Evolutionary conservation across 768 basidiomycete species (phyloP), one percentile per base, ranked within the genome.

Genomic region (Suillus clintonianus): DNA sequence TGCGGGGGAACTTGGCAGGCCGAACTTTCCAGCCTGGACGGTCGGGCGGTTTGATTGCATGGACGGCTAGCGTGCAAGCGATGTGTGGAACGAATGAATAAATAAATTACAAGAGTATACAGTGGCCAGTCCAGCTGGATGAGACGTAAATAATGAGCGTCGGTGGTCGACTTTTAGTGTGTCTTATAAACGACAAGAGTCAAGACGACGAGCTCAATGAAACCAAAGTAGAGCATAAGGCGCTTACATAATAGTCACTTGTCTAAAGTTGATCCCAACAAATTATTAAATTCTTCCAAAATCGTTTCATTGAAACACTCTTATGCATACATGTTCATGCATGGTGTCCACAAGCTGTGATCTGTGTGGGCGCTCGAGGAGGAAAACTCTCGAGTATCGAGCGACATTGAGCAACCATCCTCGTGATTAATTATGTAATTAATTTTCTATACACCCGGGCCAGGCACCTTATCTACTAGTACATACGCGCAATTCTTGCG

Each of bases 41-140:
- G 45, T 10, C 19, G 61, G 59, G 37, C 17, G 27, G n/a, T 64
- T 62, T 11, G 62, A n/a, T 15, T 63, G 47, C 61, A 64, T 62
- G 15, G 9, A 39, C 55, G 36, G 24, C 37, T 37, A 57, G 39
- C 32, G 54, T 8, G 56, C 17, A 8, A 17, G 24, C 7, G 55
- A 39, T 24, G 36, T 5, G 15, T 17, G 11, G 14, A 39, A 39
- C 8, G 15, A 37, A 9, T 8, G 9, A 22, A 56, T 13, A 39
- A 56, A 37, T 15, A 24, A 5, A 45, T 53, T 61, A 58, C 37
- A 39, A 59, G 62, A 24, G 34, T 34, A 36, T 34, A 62, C 8
- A 36, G 17, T 19, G 17, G 17, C 71, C 70, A 71, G 69, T 39
- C 67, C 71, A 69, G 72, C 74, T 70, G 72, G 71, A 63, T 56